Evolutionary conservation across 2,329 filamentous ascomycete species (phyloP), one percentile per base, ranked within the genome.

Genomic region (Ophiocordyceps camponoti-saundersi): DNA sequence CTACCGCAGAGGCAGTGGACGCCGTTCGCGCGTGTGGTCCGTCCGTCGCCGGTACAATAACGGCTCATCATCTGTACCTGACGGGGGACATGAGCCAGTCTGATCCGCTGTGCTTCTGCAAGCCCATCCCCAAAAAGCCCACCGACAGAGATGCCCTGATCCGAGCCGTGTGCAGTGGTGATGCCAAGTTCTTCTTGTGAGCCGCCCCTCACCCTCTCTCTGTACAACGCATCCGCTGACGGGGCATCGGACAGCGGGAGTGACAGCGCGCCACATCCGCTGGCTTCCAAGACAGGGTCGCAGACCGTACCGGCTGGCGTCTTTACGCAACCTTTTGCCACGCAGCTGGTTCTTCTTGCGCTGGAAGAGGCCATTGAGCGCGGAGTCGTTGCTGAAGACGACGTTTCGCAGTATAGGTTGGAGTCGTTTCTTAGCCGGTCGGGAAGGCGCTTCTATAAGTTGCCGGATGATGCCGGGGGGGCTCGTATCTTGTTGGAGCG

Each of bases 11-110:
- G 1, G 89, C 88, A 0, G 70, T 95, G 5, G 77, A 83, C 51
- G 80, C 86, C 1, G 89, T 95, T 34, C 73, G 75, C 52, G 69
- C 75, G 15, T 93, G 87, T 57, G 86, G 87, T 0, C 75, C 80
- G 18, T 84, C 76, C 3, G 90, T 95, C 22, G 82, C 75, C 0
- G 72, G 70, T 66, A 90, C 85, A 11, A 87, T 94, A 53, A 95
- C 88, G 0, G 85, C 86, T 2, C 88, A 95, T 58, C 88, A 95
- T 57, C 70, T 94, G 21, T 87, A 77, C 53, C 72, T 95, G 30
- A 86, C 82, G 13, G 79, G 40, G 2, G 43, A 47, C 20, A 43
- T 47, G 82, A 81, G 69, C 77, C 79, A 69, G 77, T 79, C 20
- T 57, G 57, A 42, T 22, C 45, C 39, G 26, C 62, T 67, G 46